phyloP scores from a whole-genome alignment of 768 basidiomycete species.

The Boletales sp. region DNA sequence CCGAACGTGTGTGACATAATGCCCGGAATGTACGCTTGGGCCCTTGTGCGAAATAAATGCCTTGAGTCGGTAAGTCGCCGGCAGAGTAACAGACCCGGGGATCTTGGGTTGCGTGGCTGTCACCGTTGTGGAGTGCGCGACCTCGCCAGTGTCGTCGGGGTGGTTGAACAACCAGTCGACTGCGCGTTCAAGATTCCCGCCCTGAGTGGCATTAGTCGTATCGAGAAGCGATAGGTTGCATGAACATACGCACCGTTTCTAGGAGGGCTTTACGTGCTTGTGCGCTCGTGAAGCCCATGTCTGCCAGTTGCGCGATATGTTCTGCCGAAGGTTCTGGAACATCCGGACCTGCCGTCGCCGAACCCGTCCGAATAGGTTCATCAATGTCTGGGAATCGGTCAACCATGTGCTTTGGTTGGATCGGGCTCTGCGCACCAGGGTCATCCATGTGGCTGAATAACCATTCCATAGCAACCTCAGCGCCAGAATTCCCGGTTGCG shows the following conservation, averaged over 20 bases:
- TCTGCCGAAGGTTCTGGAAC: slow-evolving; percentile 62
- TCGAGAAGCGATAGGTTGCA: background rate
- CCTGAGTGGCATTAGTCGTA: slow-evolving; percentile 36
- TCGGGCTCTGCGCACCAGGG: slow-evolving; percentile 48
- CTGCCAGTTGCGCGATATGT: slow-evolving; percentile 67
- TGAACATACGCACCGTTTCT: slow-evolving; percentile 63
- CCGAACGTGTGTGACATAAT: slow-evolving; percentile 83
- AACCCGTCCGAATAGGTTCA: slow-evolving; percentile 51
- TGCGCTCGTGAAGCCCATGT: slow-evolving; percentile 88
- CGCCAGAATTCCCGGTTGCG: slow-evolving; percentile 74
- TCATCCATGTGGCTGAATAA: slow-evolving; percentile 95
- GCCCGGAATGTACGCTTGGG: slow-evolving; percentile 90
- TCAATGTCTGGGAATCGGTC: slow-evolving; percentile 71
- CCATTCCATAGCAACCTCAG: slow-evolving; percentile 94
- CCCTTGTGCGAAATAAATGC: slow-evolving; percentile 98
- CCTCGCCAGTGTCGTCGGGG: slow-evolving; percentile 80
- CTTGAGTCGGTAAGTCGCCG: slow-evolving; percentile 77
- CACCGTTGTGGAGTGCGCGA: slow-evolving; percentile 25
- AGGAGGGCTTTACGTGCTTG: slow-evolving; percentile 86
- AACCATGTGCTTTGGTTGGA: background rate
- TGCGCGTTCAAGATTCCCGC: slow-evolving; percentile 76
- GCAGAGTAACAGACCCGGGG: slow-evolving; percentile 58
- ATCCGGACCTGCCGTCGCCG: slow-evolving; percentile 20
- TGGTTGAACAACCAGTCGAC: slow-evolving; percentile 97
- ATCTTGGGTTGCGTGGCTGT: slow-evolving; percentile 15